Evolutionary conservation across 768 basidiomycete species (phyloP).

Genomic region (Clathrus columnatus): DNA sequence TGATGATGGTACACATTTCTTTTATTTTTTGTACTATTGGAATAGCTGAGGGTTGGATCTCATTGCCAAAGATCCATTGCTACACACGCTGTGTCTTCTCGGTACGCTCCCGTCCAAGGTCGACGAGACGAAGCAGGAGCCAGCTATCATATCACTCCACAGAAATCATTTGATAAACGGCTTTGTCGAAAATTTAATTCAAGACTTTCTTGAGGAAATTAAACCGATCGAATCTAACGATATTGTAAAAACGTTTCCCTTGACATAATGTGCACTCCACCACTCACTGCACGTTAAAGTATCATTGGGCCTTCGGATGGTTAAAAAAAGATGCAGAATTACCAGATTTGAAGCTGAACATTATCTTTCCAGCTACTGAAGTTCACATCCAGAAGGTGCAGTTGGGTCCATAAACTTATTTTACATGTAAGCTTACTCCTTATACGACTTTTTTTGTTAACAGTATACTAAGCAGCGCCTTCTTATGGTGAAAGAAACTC

Average conservation of each 20-base stretch:
- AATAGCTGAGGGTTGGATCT: neutral
- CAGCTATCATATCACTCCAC: conserved; percentile 69
- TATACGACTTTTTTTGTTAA: neutral
- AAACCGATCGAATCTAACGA: conserved; percentile 53
- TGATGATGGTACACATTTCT: conserved; percentile 35
- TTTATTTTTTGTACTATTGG: neutral
- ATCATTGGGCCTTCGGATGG: conserved; percentile 76
- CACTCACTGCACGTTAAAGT: conserved; percentile 37
- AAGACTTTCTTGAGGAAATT: conserved; percentile 31
- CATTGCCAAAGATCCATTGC: conserved; percentile 41
- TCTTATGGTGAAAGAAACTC: conserved; percentile 75
- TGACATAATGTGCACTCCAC: neutral
- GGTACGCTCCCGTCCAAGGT: conserved; percentile 43
- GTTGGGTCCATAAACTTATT: neutral
- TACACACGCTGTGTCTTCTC: conserved; percentile 55
- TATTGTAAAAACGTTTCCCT: conserved; percentile 39
- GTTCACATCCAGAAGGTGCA: conserved; percentile 77
- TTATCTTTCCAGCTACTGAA: conserved; percentile 85
- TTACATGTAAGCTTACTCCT: neutral
- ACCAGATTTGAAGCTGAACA: conserved; percentile 73
- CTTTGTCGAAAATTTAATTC: conserved; percentile 27
- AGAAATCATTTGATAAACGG: conserved; percentile 56
- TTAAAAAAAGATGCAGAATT: conserved; percentile 29
- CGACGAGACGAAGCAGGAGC: conserved; percentile 21
- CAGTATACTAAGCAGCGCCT: conserved; percentile 72